Percentiles rank a stretch among this genome's conserved stretches.
These are phyloP conservation scores for Berkeleyomyces basicola DNA, from an alignment of 2,329 filamentous ascomycete species.

Conservation along the genomic window DNA sequence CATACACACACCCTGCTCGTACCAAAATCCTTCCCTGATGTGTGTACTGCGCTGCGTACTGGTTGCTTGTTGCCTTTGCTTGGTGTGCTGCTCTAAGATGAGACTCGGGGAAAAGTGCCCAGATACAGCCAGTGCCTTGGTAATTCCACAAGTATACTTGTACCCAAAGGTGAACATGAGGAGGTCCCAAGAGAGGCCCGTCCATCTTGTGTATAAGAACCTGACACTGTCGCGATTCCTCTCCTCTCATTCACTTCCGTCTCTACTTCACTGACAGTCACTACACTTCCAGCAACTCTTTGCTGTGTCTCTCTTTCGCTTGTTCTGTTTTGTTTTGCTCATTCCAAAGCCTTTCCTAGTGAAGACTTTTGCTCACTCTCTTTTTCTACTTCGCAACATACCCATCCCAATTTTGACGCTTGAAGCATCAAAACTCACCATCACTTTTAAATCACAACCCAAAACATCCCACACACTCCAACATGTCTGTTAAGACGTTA, in stretches of 20 bases:
- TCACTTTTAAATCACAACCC: background rate
- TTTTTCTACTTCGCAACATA: background rate
- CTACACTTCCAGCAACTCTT: background rate
- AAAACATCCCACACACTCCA: background rate
- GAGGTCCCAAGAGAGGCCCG: background rate
- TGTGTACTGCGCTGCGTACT: background rate
- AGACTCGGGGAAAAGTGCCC: background rate
- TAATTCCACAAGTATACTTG: background rate
- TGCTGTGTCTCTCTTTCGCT: slow-evolving; percentile 1
- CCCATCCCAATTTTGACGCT: background rate
- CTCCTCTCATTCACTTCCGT: background rate
- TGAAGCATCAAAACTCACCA: background rate
- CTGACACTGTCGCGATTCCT: background rate
- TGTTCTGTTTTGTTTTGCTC: background rate
- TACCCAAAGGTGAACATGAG: background rate
- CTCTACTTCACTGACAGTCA: background rate
- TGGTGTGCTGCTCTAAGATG: background rate
- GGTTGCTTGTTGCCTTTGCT: background rate
- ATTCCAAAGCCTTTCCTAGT: background rate
- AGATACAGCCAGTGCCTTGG: background rate
- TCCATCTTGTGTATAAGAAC: background rate
- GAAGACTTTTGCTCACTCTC: background rate
- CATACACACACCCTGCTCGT: too few relatives aligned
- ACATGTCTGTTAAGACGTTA: slow-evolving; percentile 4
- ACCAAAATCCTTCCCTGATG: background rate